Conservation (phyloP, 2,329 filamentous ascomycete species). For the Neurospora crassa region DNA sequence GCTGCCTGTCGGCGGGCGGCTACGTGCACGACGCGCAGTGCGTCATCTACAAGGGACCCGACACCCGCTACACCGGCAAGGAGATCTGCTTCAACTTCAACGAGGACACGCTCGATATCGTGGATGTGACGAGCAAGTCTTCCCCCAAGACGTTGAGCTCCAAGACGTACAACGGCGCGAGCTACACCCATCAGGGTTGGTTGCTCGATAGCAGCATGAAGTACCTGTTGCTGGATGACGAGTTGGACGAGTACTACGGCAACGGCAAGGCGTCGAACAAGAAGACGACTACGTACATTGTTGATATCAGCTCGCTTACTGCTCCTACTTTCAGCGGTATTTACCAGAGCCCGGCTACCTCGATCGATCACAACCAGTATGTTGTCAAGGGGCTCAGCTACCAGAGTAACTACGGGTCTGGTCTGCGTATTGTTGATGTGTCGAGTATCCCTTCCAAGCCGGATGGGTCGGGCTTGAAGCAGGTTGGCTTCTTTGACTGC, state of each 20-base stretch:
- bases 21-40: constrained; percentile 56
- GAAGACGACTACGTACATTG: constrained; percentile 41
- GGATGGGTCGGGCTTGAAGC: constrained; percentile 37
- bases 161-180: constrained; percentile 8
- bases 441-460: constrained; percentile 18
- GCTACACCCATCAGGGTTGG: constrained; percentile 50
- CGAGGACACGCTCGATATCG: constrained; percentile 13
- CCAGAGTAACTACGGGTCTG: constrained; percentile 41
- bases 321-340: constrained; percentile 25
- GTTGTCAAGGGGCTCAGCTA: constrained; percentile 34
- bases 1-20: constrained; percentile 44
- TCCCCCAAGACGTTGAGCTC: constrained; percentile 6
- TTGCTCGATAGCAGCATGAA: constrained; percentile 35
- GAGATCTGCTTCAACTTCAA: constrained; percentile 51
- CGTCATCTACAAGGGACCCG: constrained; percentile 42
- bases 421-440: constrained; percentile 33
- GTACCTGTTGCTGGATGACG: constrained; percentile 42
- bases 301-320: constrained; percentile 31
- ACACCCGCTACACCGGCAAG: constrained; percentile 33
- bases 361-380: constrained; percentile 42
- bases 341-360: constrained; percentile 31
- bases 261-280: constrained; percentile 31
- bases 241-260: constrained; percentile 37
- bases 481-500: constrained; percentile 40
- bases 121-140: constrained; percentile 21